A percentile compares a stretch with the other conserved stretches of the same genome.
Evolutionary conservation across 2,329 filamentous ascomycete genomes (phyloP).

Genomic region (Elsinoe perseae): DNA sequence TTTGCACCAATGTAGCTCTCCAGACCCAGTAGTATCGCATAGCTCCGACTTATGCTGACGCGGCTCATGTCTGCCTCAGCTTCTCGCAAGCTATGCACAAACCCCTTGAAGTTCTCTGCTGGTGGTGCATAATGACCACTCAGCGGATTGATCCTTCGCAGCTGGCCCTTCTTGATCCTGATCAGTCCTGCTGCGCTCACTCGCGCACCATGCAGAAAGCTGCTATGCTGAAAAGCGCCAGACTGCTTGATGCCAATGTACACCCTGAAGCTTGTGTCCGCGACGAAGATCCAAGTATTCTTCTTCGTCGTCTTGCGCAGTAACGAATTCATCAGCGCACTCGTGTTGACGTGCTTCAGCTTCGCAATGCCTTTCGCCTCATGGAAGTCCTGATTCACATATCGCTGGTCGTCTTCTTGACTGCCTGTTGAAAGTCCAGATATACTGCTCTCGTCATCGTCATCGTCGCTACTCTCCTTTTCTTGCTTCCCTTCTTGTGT

Average conservation of each 20-base stretch:
- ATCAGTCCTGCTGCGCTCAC: constrained; percentile 79
- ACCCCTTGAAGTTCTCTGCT: constrained; percentile 72
- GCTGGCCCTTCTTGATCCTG: constrained; percentile 70
- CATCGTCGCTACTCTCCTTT: constrained; percentile 25
- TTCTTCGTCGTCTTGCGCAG: constrained; percentile 71
- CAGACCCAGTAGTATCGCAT: constrained; percentile 72
- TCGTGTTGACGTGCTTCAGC: constrained; percentile 59
- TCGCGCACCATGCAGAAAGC: constrained; percentile 74
- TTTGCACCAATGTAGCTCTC: constrained; percentile 70
- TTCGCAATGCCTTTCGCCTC: constrained; percentile 54
- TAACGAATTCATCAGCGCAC: constrained; percentile 69
- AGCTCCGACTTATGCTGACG: constrained; percentile 72
- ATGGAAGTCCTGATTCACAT: constrained; percentile 57
- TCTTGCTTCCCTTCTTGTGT: constrained; percentile 20
- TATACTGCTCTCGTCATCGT: constrained; percentile 28
- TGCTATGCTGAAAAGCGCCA: constrained; percentile 84
- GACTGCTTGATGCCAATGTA: constrained; percentile 87
- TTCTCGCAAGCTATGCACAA: constrained; percentile 64
- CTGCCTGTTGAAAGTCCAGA: constrained; percentile 42
- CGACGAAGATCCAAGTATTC: constrained; percentile 90
- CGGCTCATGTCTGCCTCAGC: constrained; percentile 70
- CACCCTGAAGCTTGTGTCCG: constrained; percentile 73
- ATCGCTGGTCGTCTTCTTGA: constrained; percentile 55
- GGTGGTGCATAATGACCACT: constrained; percentile 79
- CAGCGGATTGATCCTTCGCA: constrained; percentile 62